These are phyloP conservation scores for Tetrahymena borealis DNA, from an alignment of 73 alveolate genomes.

Conservation along the genomic window DNA sequence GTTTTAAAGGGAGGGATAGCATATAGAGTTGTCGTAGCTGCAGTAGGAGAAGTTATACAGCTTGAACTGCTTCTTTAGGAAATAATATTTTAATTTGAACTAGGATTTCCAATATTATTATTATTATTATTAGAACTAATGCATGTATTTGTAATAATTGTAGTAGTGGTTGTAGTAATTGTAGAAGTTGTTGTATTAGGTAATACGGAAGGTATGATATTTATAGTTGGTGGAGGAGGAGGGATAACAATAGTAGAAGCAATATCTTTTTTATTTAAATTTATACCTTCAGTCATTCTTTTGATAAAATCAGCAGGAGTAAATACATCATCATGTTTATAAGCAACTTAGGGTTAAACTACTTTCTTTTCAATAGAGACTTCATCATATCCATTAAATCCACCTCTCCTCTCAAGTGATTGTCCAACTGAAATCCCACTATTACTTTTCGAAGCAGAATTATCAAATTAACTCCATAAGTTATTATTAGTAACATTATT, in stretches of 20 bases:
- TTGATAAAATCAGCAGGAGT: background rate
- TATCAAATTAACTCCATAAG: background rate
- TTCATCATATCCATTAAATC: background rate
- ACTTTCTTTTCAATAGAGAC: background rate
- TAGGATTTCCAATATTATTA: background rate
- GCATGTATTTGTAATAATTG: background rate
- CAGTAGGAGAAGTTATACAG: background rate
- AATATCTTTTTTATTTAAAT: background rate
- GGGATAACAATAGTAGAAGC: background rate
- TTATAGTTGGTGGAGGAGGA: background rate
- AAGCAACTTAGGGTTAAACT: background rate
- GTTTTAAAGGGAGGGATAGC: background rate
- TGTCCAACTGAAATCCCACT: background rate
- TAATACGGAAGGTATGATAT: background rate
- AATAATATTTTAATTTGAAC: background rate
- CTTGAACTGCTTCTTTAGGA: background rate
- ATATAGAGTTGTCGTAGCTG: background rate
- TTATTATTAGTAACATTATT: background rate
- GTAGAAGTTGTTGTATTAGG: background rate
- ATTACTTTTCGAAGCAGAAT: background rate
- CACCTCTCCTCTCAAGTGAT: background rate
- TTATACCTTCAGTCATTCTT: background rate
- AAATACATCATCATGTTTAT: background rate
- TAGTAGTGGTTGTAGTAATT: background rate
- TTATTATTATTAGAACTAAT: background rate